Base-by-base conservation (phyloP, 352 stramenopile genomes). In the Elongisporangium prolatum region DNA sequence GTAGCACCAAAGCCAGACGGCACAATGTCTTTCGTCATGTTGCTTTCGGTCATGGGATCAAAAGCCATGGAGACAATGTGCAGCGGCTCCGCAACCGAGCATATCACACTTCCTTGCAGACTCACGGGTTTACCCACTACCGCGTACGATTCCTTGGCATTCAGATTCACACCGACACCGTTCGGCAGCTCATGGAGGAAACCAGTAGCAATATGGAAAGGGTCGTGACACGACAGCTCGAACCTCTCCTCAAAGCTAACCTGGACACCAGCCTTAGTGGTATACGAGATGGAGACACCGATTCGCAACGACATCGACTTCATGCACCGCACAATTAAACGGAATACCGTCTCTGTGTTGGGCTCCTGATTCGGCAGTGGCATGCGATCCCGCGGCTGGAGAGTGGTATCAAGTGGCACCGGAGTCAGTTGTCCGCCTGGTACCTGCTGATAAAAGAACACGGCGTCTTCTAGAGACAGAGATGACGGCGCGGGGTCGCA, bases 101-200 rank as follows among this genome's bases (percentile, higher is more conserved):
- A 89, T 10, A 74, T 65, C 48, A 95, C 21, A 10, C 57, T 74
- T 0, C 76, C 80, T 59, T 88, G 68, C 18, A 89, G 57, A 22
- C 73, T 89, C 22, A 90, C 80, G 4, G 62, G 60, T 50, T 88
- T 89, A 2, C 84, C 83, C 0, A 93, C 80, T 48, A 86, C 72
- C 1, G 79, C 79, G 34, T 80, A 78, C 1, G 69, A 80, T 14
- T 82, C 69, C 51, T 79, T 83, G 0, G 69, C 53, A 13, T 57
- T 59, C 28, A 59, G 64, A 17, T 65, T 21, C 3, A 69, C 64
- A 16, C 65, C 70, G 14, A 71, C 62, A 17, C 76, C 71, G 21
- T 77, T 82, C 7, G 83, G 72, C 50, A 83, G 90, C 37, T 92
- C 83, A 49, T 90, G 75, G 44, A 88, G 71, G 38, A 92, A 74